Evolutionary conservation across 495 filamentous ascomycete species (phyloP), one percentile per base, ranked within the genome.

Genomic region (Cudoniella acicularis): DNA sequence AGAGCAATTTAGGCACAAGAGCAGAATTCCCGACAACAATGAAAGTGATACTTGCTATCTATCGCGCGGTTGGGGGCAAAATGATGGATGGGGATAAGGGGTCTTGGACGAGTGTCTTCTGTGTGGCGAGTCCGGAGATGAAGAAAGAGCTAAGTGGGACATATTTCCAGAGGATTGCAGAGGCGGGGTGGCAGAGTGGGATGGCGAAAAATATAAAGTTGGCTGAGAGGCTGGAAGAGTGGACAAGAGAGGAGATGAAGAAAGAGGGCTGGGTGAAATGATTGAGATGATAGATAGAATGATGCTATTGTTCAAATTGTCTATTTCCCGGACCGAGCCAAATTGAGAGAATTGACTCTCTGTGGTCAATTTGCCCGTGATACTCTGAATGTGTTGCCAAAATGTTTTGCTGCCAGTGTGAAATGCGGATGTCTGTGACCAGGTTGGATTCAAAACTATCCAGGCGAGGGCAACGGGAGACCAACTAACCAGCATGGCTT

Each of bases 41-140:
- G 45, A 50, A 24, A 43, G 51, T 23, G 30, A 18, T 66, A 20
- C 55, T 70, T 53, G 63, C 54, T 30, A 36, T 62, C 13, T 54
- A 66, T 10, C 57, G 58, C 47, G 56, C 52, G 55, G 52, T 73
- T 26, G n/a, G n/a, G n/a, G n/a, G n/a, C 69, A 70, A 21, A 17
- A 63, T 26, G 54, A 61, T 47, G 52, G 51, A 64, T 49, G 65
- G 65, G 2, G 74, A 77, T 17, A 75, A 70, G 53, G 75, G 75
- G 24, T 63, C 73, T 45, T 75, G 69, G 67, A 72, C 63, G 3
- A 72, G 64, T 52, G 22, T 74, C 43, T 74, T 75, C 56, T 75
- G 73, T 67, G 74, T 63, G 30, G 75, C 74, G 56, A 75, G 74
- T 60, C 57, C 11, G 20, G 64, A 68, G 49, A 71, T 75, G 66